A percentile compares a stretch with the other conserved stretches of the same genome.
Conservation (phyloP, 352 stramenopile genomes). For the Globisporangium mamillatum region DNA sequence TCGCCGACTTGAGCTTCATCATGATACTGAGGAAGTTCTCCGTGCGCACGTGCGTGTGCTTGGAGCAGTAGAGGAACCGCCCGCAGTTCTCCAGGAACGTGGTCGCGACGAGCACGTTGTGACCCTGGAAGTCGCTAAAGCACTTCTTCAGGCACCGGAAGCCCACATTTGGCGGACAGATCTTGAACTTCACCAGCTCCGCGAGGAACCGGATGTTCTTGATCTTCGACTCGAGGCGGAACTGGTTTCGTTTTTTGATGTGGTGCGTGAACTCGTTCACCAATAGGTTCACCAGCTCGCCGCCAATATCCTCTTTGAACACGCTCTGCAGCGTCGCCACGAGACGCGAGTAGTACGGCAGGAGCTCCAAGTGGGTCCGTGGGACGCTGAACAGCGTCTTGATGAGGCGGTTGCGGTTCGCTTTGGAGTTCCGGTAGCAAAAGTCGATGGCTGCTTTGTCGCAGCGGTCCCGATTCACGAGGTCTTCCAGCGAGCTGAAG, state of each 20-base stretch:
- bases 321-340: constrained; percentile 92
- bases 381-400: constrained; percentile 94
- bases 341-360: constrained; percentile 95
- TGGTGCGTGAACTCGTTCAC: constrained; percentile 94
- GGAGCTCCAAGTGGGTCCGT: constrained; percentile 91
- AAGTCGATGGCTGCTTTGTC: constrained; percentile 96
- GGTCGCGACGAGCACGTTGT: constrained; percentile 96
- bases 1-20: constrained; percentile 95
- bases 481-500: constrained; percentile 90
- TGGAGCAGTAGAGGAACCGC: constrained; percentile 94
- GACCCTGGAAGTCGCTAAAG: constrained; percentile 94
- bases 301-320: constrained; percentile 90
- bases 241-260: constrained; percentile 93
- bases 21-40: constrained; percentile 92
- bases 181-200: constrained; percentile 96
- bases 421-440: constrained; percentile 95
- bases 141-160: constrained; percentile 93
- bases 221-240: constrained; percentile 92
- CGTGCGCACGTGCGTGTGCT: constrained; percentile 91
- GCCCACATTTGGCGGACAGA: constrained; percentile 93
- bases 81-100: constrained; percentile 96
- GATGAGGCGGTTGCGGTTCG: constrained; percentile 87
- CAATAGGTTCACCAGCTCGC: constrained; percentile 88
- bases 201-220: constrained; percentile 95
- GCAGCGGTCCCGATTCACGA: constrained; percentile 92